Base-by-base conservation (phyloP, 169 alveolate genomes). In the Plasmodium gaboni region DNA sequence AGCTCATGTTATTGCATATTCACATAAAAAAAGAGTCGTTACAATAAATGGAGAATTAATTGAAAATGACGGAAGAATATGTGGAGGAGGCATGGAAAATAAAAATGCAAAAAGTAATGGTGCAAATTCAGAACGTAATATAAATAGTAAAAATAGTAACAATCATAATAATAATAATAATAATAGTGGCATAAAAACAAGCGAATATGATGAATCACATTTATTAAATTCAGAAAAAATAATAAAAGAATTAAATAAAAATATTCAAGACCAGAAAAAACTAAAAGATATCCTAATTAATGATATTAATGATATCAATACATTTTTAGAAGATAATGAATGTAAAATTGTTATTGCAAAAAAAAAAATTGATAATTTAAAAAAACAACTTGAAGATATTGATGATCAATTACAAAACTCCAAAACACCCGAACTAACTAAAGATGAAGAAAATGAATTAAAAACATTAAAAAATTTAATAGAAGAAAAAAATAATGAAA, bases 1-100 rank as follows among this genome's bases (percentile, higher is more conserved):
- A 24, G 99, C 98, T 10, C 94, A 96, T 42, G 89, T 88, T 67
- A 95, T 97, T 6, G 97, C 97, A 1, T 97, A 96, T 93, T 53
- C 88, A 17, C 94, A 90, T 69, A 95, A 97, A 59, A 92, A 94
- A 78, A 95, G 99, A 86, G 98, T 98, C 0, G 99, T 98, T 0
- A 97, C 99, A 19, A 50, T 96, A 28, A 94, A 95, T 63, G 99
- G 99, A 1, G 98, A 97, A 85, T 70, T 98, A 19, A 96, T 98
- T 9, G 99, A 98, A 70, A 93, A 95, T 12, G 96, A 97, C 24
- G 99, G 99, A 22, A 95, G 98, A 2, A 96, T 98, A 97, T 93
- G 97, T 15, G 99, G 99, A 15, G 97, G 97, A 7, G 97, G 97
- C 1, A 1, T 93, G 1, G 63, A 64, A 28, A 73, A 57, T 24